These are phyloP conservation scores for Aspergillus cavernicola DNA, from an alignment of 495 filamentous ascomycete genomes.

Conservation along the genomic window DNA sequence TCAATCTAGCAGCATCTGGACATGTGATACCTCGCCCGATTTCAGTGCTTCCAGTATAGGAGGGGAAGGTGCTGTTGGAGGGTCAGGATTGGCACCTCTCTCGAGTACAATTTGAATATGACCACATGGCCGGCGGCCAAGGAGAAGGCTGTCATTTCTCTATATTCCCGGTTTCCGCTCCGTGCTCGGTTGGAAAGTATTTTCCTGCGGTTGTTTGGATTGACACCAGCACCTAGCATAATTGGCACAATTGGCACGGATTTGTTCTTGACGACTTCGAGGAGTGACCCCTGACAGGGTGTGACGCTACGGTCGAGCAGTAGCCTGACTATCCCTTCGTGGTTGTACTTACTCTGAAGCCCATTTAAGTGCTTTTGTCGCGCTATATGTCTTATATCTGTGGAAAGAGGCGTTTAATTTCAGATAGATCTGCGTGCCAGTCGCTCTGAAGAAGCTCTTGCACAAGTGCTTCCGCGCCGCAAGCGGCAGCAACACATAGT, in stretches of 20 bases:
- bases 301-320: not conserved
- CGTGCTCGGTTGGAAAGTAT: not conserved
- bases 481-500: not conserved
- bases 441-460: no score
- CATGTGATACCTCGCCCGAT: not conserved
- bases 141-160: not conserved
- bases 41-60: not conserved
- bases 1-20: not conserved
- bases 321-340: not conserved
- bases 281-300: not conserved
- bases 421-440: no score
- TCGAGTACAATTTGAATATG: not conserved
- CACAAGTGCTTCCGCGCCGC: not conserved
- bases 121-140: not conserved
- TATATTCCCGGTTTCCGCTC: no score
- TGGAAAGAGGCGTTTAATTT: not conserved
- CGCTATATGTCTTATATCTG: no score
- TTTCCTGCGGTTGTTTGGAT: not conserved
- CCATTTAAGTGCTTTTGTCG: not conserved
- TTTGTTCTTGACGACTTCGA: not conserved
- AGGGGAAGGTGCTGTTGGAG: not conserved
- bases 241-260: not conserved
- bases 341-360: not conserved
- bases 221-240: not conserved
- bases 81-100: not conserved